Evolutionary conservation across 768 basidiomycete species (phyloP), one percentile per base, ranked within the genome.

Genomic region (Phlebiopsis flavidoalba): DNA sequence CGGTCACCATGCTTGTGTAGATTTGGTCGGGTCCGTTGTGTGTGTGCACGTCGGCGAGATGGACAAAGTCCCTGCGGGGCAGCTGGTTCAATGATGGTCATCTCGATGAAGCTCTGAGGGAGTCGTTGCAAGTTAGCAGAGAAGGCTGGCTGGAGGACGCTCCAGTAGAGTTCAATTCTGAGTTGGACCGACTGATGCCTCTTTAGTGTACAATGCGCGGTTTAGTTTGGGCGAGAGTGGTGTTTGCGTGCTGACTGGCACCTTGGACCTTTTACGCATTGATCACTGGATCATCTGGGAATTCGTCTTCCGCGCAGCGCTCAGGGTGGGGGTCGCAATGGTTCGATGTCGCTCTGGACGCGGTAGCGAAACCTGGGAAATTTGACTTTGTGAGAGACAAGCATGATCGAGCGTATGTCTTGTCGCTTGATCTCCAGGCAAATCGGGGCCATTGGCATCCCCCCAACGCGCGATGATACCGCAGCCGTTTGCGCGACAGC

Each of bases 31-130:
- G 26, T n/a, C 26, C 3, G 14, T 65, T 57, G 50, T 69, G 70
- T 22, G 63, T 64, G 45, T 60, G 60, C 46, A 69, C 63, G 55
- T 71, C 70, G 40, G 65, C 67, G 47, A 68, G 64, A 56, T 71
- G 69, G 48, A 67, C 64, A 50, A 66, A 61, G n/a, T 55, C 19
- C 15, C 43, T 26, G 36, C 46, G 60, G 46, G 60, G 60, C 7
- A 60, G 43, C 33, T 40, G 31, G 19, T 56, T 53, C 26, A n/a
- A n/a, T n/a, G n/a, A 33, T 40, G 33, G 45, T 11, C 60, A 60
- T 60, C n/a, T 19, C 24, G 17, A 49, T 43, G 40, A 8, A 43
- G 40, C 40, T 12, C 43, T 47, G 55, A 21, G 21, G 11, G 49
- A 19, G 19, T 31, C 26, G 26, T n/a, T 17, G 17, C 12, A 43